Evolutionary conservation across 2,329 filamentous ascomycete species (phyloP).

Genomic region (Penicillium sp.): DNA sequence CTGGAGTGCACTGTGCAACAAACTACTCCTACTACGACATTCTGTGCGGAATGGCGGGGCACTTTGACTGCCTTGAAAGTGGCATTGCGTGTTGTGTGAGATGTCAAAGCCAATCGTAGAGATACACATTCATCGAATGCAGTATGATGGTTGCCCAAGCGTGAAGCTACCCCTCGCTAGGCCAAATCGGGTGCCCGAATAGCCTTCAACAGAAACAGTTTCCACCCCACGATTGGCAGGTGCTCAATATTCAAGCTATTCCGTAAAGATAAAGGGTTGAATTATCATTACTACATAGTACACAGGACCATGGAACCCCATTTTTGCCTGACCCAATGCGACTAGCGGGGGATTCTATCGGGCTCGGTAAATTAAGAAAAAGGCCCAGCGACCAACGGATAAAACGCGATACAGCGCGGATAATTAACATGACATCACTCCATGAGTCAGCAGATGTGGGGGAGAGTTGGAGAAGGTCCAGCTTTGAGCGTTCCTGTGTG

Average conservation of each 20-base stretch:
- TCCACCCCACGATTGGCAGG: not conserved
- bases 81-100: not conserved
- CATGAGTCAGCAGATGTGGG: not conserved
- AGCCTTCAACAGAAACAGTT: not conserved
- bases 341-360: not conserved
- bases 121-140: not conserved
- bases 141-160: not conserved
- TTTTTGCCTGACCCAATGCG: not conserved
- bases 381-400: not conserved
- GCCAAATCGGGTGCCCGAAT: conserved; percentile 17
- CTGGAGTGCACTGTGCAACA: too few species aligned
- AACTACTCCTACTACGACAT: too few species aligned
- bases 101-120: not conserved
- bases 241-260: not conserved
- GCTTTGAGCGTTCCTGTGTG: not conserved
- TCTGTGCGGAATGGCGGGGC: not conserved
- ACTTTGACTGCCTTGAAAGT: too few species aligned
- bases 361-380: conserved; percentile 5
- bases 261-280: too few species aligned
- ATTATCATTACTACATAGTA: not conserved
- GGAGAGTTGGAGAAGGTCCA: not conserved
- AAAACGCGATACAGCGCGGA: conserved; percentile 11
- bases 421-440: conserved; percentile 16
- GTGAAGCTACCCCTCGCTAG: not conserved
- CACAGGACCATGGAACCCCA: not conserved